These are phyloP conservation scores for Pseudoperonospora humuli DNA, from an alignment of 352 stramenopile species.

Conservation along the genomic window DNA sequence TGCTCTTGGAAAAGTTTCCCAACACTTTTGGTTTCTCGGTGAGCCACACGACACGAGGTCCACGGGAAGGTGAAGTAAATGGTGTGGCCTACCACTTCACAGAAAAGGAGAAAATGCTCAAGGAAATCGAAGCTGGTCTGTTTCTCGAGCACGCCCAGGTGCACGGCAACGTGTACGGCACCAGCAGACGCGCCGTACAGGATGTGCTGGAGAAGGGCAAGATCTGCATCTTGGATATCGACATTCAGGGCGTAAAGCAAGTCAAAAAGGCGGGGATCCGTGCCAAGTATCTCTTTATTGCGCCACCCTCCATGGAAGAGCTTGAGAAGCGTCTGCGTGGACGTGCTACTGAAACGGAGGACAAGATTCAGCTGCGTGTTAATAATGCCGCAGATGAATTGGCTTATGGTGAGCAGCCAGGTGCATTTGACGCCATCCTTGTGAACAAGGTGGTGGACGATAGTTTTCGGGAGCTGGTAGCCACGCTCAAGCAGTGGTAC, in stretches of 20 bases:
- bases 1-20: conserved; percentile 81
- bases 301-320: conserved; percentile 91
- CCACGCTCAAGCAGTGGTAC: conserved; percentile 73
- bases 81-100: conserved; percentile 97
- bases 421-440: conserved; percentile 86
- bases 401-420: conserved; percentile 76
- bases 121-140: conserved; percentile 90
- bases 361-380: conserved; percentile 91
- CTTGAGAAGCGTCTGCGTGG: conserved; percentile 93
- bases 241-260: conserved; percentile 95
- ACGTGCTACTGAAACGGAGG: conserved; percentile 93
- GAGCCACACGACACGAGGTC: conserved; percentile 94
- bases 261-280: conserved; percentile 86
- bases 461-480: conserved; percentile 63
- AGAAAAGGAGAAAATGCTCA: conserved; percentile 87
- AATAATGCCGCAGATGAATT: conserved; percentile 92
- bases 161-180: conserved; percentile 97
- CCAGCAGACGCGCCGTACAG: conserved; percentile 88
- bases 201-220: conserved; percentile 90
- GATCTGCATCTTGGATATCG: conserved; percentile 99
- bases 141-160: conserved; percentile 98
- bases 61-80: conserved; percentile 91
- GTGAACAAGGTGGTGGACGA: conserved; percentile 86
- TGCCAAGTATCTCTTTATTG: conserved; percentile 95
- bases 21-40: conserved; percentile 93